Evolutionary conservation across 2,329 filamentous ascomycete species (phyloP), one percentile per base, ranked within the genome.

Genomic region (Pseudonectria buxi): DNA sequence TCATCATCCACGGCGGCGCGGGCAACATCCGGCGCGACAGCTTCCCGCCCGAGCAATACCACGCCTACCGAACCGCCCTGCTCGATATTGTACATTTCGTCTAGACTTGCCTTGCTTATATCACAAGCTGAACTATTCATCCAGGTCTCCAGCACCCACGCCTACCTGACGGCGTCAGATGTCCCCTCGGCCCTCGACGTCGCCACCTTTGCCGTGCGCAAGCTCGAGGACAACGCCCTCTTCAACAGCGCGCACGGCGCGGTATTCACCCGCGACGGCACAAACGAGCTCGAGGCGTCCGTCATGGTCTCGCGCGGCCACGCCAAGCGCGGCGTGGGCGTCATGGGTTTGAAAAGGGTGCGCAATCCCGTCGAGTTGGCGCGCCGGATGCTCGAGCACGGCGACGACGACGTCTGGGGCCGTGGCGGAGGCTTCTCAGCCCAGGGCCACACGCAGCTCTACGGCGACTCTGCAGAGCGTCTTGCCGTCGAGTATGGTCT

Each of bases 201-300:
- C 1, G 86, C 86, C 2, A 81, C 82, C 2, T 75, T 81, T 57
- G 87, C 87, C 29, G 86, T 94, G 10, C 66, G 69, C 1, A 70
- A 81, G 16, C 74, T 95, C 12, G 88, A 95, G 63, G 70, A 94
- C 53, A 77, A 88, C 53, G 72, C 81, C 2, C 74, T 94, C 4
- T 94, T 92, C 72, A 95, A 95, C 64, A 79, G 80, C 38, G 87
- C 80, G 7, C 81, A 79, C 50, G 89, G 89, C 35, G 85, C 87
- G 33, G 87, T 94, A 14, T 95, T 94, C 60, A 94, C 86, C 1
- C 77, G 81, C 33, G 80, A 83, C 46, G 89, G 88, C 13, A 74
- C 80, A 43, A 88, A 89, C 57, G 85, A 95, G 64, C 78, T 94
- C 42, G 88, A 95, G 62, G 85, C 86, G 2, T 85, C 79, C 7